Conservation (phyloP, 352 stramenopile genomes). For the Globisporangium paroecandrum region DNA sequence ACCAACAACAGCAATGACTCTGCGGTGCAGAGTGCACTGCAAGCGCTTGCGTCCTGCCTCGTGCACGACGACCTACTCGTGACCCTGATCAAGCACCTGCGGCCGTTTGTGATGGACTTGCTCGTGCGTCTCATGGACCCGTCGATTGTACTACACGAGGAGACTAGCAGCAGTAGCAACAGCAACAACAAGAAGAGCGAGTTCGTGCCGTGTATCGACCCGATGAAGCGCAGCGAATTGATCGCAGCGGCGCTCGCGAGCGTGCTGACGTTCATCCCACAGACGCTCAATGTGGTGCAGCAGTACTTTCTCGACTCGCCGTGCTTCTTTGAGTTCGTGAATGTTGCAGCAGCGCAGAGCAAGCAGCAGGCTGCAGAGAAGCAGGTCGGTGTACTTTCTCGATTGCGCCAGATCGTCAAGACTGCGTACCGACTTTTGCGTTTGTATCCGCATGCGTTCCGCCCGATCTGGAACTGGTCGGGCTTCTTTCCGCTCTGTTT, state of each 20-base stretch:
- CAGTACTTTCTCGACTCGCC: slow-evolving; percentile 61
- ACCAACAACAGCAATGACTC: slow-evolving; percentile 18
- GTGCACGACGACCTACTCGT: slow-evolving; percentile 41
- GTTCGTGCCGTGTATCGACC: slow-evolving; percentile 38
- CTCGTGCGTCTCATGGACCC: slow-evolving; percentile 60
- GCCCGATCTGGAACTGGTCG: slow-evolving; percentile 77
- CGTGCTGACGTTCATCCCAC: slow-evolving; percentile 50
- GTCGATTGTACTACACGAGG: slow-evolving; percentile 41
- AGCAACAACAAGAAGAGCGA: not conserved
- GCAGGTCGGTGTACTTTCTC: slow-evolving; percentile 22
- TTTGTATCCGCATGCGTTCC: slow-evolving; percentile 48
- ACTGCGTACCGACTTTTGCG: slow-evolving; percentile 58
- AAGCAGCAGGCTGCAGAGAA: slow-evolving; percentile 32
- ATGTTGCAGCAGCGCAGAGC: slow-evolving; percentile 35
- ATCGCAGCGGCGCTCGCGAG: slow-evolving; percentile 51
- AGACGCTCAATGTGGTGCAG: slow-evolving; percentile 51
- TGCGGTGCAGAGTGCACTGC: slow-evolving; percentile 30
- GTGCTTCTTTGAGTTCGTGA: slow-evolving; percentile 77
- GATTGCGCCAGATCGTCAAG: slow-evolving; percentile 53
- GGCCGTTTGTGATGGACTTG: slow-evolving; percentile 71
- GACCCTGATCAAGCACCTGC: slow-evolving; percentile 53
- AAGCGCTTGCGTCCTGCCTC: slow-evolving; percentile 56
- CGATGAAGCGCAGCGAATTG: slow-evolving; percentile 45
- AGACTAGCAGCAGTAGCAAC: not conserved
- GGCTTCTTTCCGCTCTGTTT: slow-evolving; percentile 80